Percentiles rank a stretch among this genome's conserved stretches.
Evolutionary conservation across 768 basidiomycete genomes (phyloP).

Genomic region (Kwoniella shandongensis): DNA sequence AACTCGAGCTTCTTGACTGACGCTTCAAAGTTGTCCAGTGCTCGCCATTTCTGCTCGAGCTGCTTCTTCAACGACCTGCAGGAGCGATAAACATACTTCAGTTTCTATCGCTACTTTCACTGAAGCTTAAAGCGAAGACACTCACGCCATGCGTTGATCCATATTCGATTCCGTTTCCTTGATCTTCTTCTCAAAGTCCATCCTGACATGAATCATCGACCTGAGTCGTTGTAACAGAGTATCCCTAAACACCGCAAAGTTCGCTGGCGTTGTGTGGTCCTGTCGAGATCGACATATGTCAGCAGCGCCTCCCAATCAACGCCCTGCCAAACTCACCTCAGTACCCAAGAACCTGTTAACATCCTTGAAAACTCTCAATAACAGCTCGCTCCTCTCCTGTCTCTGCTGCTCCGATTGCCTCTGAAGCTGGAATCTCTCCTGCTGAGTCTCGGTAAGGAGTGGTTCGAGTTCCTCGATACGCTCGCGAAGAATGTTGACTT

Average conservation of each 20-base stretch:
- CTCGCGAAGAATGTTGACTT: slow-evolving; percentile 63
- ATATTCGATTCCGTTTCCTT: slow-evolving; percentile 76
- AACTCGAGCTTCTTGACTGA: slow-evolving; percentile 79
- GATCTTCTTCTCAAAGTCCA: slow-evolving; percentile 78
- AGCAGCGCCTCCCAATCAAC: background rate
- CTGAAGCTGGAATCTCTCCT: slow-evolving; percentile 65
- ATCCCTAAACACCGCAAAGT: slow-evolving; percentile 91
- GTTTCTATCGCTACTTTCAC: background rate
- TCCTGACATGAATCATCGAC: slow-evolving; percentile 75
- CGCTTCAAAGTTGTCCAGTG: slow-evolving; percentile 87
- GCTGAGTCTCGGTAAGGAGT: slow-evolving; percentile 60
- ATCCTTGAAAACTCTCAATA: slow-evolving; percentile 91
- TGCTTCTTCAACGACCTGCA: slow-evolving; percentile 73
- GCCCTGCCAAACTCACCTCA: slow-evolving; percentile 32
- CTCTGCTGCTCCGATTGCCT: slow-evolving; percentile 84
- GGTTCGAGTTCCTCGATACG: slow-evolving; percentile 74
- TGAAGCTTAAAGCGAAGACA: slow-evolving; percentile 4
- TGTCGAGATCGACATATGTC: slow-evolving; percentile 5
- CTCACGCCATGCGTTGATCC: slow-evolving; percentile 64
- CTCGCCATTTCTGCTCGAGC: slow-evolving; percentile 82
- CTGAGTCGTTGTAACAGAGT: slow-evolving; percentile 86
- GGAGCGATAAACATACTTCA: background rate
- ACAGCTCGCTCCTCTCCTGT: slow-evolving; percentile 85
- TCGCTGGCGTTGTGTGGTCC: slow-evolving; percentile 60
- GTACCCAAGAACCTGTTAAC: slow-evolving; percentile 85